Base-by-base conservation (phyloP, 768 basidiomycete genomes). In the Phanerochaete sordida region DNA sequence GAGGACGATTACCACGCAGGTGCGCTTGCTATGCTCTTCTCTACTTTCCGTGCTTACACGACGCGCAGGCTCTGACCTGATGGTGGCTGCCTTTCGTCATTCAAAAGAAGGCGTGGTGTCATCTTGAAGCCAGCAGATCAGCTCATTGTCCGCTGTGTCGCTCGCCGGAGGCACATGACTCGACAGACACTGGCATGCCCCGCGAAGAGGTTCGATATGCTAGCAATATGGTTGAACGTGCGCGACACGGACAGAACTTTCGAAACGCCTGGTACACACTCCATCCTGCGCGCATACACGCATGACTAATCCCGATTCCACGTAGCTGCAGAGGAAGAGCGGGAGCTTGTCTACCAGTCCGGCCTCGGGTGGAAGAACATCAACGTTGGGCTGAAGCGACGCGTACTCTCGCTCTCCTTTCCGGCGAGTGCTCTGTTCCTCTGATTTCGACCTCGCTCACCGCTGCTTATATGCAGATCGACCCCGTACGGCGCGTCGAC, bases 91-190 rank as follows among this genome's bases (percentile, higher is more conserved):
- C 55, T 81, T 81, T 51, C 85, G 85, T 6, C 70, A 72, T 31
- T 83, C 77, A 56, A 96, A 94, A 0, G 84, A 87, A 56, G 94
- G 96, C 68, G 92, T 97, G 1, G 86, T 57, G 81, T 83, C 59
- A 77, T 92, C 52, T 86, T 97, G 60, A 83, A 89, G 59, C 82
- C 93, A 43, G 86, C 95, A 0, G 77, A 82, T 47, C 85, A 86
- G 69, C 88, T 85, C 70, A 77, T 77, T 49, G 77, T 96, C 95
- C 2, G 79, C 96, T 27, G 84, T 84, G 16, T 84, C 93, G 2
- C 95, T 88, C 67, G 86, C 88, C 50, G 94, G 93, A 1, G 93
- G 90, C 12, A 96, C 93, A 0, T 88, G 86, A 67, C 78, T 95
- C 13, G 94, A 96, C 69, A 92, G 93, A 0, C 92, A 96, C 73